Conservation (phyloP, 2,329 filamentous ascomycete species). For the Microdochium bolleyi region DNA sequence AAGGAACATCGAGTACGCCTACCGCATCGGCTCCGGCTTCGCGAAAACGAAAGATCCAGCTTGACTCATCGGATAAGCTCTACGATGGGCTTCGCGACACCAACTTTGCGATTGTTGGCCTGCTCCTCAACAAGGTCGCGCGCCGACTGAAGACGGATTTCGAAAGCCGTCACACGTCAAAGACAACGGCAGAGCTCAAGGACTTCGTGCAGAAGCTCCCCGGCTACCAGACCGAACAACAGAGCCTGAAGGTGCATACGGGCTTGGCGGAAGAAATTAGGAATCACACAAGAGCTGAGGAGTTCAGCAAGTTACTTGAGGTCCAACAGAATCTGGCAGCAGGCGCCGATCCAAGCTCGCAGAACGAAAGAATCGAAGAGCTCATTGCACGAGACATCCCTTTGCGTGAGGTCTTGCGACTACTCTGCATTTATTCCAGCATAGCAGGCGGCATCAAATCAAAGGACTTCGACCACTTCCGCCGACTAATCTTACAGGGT, state of each 20-base stretch:
- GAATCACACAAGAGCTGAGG: slow-evolving; percentile 81
- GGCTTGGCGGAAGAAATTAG: slow-evolving; percentile 91
- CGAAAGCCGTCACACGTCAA: slow-evolving; percentile 77
- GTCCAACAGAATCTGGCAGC: slow-evolving; percentile 94
- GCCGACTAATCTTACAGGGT: slow-evolving; percentile 78
- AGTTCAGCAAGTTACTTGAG: slow-evolving; percentile 81
- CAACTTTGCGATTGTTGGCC: slow-evolving; percentile 92
- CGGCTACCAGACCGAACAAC: slow-evolving; percentile 85
- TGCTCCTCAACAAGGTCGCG: slow-evolving; percentile 82
- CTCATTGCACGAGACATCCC: slow-evolving; percentile 84
- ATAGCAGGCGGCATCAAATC: slow-evolving; percentile 82
- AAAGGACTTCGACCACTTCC: slow-evolving; percentile 84
- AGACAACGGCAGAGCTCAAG: slow-evolving; percentile 83
- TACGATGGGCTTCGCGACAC: slow-evolving; percentile 83
- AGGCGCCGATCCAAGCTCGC: slow-evolving; percentile 78
- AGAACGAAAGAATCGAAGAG: slow-evolving; percentile 88
- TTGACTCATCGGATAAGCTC: slow-evolving; percentile 84
- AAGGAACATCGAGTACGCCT: slow-evolving; percentile 47
- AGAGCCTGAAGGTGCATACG: slow-evolving; percentile 86
- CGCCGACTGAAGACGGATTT: slow-evolving; percentile 79
- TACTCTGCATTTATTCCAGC: slow-evolving; percentile 87
- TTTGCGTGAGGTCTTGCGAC: slow-evolving; percentile 69
- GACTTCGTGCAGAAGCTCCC: slow-evolving; percentile 94
- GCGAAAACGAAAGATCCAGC: slow-evolving; percentile 77
- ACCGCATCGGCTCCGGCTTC: slow-evolving; percentile 42